Evolutionary conservation across 2,329 filamentous ascomycete species (phyloP).

Genomic region (Colletotrichum orchidophilum): DNA sequence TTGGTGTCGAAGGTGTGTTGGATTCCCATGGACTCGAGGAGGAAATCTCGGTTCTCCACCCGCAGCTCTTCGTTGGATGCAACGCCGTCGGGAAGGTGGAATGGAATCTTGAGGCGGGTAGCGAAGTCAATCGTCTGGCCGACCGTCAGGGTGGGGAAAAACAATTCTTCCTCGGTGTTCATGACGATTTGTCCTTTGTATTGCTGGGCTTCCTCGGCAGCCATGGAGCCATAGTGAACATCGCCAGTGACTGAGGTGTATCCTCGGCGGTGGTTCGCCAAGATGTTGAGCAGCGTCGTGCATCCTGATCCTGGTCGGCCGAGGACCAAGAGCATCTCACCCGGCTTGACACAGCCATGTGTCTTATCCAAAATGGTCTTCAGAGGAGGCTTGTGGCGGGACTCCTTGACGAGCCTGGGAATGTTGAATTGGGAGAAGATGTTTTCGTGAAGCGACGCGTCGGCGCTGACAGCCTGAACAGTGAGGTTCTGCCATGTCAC

Average conservation of each 20-base stretch:
- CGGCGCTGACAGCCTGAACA: conserved; percentile 68
- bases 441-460: conserved; percentile 73
- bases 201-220: conserved; percentile 56
- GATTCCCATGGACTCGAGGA: conserved; percentile 67
- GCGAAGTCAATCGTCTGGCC: conserved; percentile 78
- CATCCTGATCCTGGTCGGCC: conserved; percentile 76
- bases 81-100: conserved; percentile 54
- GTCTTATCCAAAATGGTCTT: conserved; percentile 72
- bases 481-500: conserved; percentile 72
- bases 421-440: conserved; percentile 68
- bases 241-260: conserved; percentile 68
- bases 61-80: conserved; percentile 56
- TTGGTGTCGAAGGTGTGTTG: conserved; percentile 70
- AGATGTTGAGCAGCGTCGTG: conserved; percentile 75
- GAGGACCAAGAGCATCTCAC: conserved; percentile 76
- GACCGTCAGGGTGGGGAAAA: conserved; percentile 76
- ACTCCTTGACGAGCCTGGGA: conserved; percentile 61
- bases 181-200: conserved; percentile 70
- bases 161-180: conserved; percentile 75
- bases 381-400: conserved; percentile 63
- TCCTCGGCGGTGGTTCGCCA: conserved; percentile 71
- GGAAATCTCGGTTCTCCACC: conserved; percentile 58
- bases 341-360: conserved; percentile 76
- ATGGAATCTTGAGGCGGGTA: conserved; percentile 65
- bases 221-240: conserved; percentile 63